Conservation (phyloP, 225 moss, liverwort and hornwort species). For the Antitrichia curtipendula region DNA sequence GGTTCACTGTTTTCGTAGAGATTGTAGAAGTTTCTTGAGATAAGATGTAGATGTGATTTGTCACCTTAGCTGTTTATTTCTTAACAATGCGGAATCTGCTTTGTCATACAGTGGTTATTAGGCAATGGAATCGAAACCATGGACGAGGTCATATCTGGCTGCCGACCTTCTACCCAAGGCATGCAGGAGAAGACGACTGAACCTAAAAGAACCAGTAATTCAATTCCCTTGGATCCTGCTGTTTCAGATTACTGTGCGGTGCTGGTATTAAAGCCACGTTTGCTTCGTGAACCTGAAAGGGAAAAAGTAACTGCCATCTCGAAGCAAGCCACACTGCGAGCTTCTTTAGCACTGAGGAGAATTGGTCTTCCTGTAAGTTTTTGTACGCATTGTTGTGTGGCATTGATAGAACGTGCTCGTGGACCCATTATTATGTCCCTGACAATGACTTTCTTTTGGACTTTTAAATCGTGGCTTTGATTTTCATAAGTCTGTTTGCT, state of each 20-base stretch:
- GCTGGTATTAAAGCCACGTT: slow-evolving; percentile 66
- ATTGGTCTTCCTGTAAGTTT: slow-evolving; percentile 77
- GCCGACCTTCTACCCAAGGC: slow-evolving; percentile 3
- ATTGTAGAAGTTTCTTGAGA: background rate
- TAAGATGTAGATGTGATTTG: background rate
- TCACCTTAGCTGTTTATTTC: background rate
- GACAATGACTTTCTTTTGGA: background rate
- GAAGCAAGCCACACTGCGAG: slow-evolving; percentile 48
- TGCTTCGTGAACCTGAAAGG: slow-evolving; percentile 37
- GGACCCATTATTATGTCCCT: background rate
- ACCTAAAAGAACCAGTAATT: background rate
- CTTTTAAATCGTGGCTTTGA: background rate
- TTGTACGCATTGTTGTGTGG: background rate
- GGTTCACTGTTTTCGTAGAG: background rate
- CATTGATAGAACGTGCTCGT: background rate
- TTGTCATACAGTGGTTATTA: slow-evolving; percentile 67
- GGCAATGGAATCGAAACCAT: slow-evolving; percentile 77
- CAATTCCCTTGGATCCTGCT: slow-evolving; percentile 58
- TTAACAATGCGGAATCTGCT: background rate
- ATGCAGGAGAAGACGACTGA: background rate
- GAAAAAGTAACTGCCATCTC: slow-evolving; percentile 33
- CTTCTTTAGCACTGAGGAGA: slow-evolving; percentile 56
- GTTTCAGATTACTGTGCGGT: slow-evolving; percentile 69
- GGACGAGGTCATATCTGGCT: slow-evolving; percentile 43
- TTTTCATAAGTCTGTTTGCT: background rate